Evolutionary conservation across 495 filamentous ascomycete species (phyloP).

Genomic region (Immersiella caudata): DNA sequence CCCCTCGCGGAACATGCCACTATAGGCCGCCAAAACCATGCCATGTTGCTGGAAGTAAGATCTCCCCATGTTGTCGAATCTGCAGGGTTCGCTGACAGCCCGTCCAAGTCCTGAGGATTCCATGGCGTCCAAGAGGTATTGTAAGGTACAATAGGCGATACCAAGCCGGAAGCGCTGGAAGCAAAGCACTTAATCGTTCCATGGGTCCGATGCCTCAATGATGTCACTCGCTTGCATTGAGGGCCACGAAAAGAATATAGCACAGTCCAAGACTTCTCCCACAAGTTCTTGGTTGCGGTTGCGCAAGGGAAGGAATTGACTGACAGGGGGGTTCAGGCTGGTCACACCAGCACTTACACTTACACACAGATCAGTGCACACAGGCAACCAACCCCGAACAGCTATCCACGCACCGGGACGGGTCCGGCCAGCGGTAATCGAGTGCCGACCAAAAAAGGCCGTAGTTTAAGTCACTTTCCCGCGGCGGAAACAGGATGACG

Average conservation of each 20-base stretch:
- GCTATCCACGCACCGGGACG: background rate
- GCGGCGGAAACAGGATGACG: background rate
- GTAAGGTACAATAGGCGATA: no score
- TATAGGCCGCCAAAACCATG: background rate
- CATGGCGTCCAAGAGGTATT: no score
- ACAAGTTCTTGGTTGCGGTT: background rate
- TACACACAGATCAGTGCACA: background rate
- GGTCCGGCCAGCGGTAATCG: background rate
- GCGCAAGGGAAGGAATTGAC: background rate
- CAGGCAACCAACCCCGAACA: background rate
- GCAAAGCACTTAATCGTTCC: background rate
- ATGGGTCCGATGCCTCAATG: background rate
- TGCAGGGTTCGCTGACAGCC: background rate
- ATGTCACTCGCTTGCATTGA: background rate
- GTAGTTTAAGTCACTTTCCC: background rate
- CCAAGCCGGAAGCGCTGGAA: slow-evolving; percentile 1
- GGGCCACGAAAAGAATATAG: background rate
- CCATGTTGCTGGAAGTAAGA: background rate
- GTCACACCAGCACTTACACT: background rate
- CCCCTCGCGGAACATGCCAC: background rate
- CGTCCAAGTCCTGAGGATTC: background rate
- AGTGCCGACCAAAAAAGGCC: background rate
- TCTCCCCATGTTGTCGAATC: background rate
- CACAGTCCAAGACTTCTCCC: background rate
- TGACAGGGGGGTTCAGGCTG: background rate